These are phyloP conservation scores for Schwanniomyces sp. DNA, from an alignment of 805 yeast species.

Conservation along the genomic window DNA sequence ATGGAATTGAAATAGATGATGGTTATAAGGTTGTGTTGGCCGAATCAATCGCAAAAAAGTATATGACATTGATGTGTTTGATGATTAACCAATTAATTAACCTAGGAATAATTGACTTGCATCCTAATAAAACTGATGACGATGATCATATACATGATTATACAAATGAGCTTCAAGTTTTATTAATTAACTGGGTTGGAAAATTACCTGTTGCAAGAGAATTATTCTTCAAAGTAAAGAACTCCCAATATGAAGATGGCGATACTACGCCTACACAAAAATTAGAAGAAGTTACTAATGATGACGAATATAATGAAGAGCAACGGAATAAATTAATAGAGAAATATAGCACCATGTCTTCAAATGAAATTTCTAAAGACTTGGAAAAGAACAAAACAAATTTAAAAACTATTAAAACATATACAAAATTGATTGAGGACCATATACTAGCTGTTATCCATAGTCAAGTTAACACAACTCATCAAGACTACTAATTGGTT, in stretches of 20 bases:
- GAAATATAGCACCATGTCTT: conserved; percentile 8
- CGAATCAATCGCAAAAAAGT: conserved; percentile 37
- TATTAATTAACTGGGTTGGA: conserved; percentile 67
- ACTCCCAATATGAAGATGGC: conserved; percentile 8
- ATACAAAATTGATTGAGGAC: conserved; percentile 12
- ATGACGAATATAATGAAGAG: conserved; percentile 1
- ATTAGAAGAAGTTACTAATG: not conserved
- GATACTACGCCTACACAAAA: not conserved
- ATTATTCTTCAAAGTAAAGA: conserved; percentile 44
- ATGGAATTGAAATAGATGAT: conserved; percentile 28
- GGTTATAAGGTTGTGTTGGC: conserved; percentile 28
- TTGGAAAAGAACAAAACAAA: conserved; percentile 12
- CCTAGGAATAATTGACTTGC: conserved; percentile 43
- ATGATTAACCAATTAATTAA: conserved; percentile 57
- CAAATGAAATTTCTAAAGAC: conserved; percentile 17
- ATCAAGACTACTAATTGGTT: not conserved
- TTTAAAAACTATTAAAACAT: conserved; percentile 12
- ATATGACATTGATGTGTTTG: conserved; percentile 57
- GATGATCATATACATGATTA: conserved; percentile 47
- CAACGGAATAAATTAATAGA: conserved; percentile 12
- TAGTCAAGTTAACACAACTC: conserved; percentile 1
- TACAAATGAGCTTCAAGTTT: conserved; percentile 56
- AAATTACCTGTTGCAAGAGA: conserved; percentile 61
- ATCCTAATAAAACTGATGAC: conserved; percentile 18
- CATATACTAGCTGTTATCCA: conserved; percentile 10